A percentile compares a stretch with the other conserved stretches of the same genome.
Conservation (phyloP, 805 yeast genomes). For the Saccharomycopsis schoenii region DNA sequence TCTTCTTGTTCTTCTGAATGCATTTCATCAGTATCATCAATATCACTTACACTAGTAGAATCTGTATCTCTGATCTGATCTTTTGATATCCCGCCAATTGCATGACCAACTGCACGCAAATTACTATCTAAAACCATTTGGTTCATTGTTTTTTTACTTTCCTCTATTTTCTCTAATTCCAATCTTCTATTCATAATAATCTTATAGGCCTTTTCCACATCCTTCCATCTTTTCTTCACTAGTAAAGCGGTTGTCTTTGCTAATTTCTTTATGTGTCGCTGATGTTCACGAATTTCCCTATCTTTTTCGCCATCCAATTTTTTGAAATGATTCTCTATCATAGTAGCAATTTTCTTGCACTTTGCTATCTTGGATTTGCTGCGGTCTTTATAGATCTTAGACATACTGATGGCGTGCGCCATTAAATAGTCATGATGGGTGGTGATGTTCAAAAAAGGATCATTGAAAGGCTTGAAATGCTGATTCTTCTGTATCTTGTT, state of each 20-base stretch:
- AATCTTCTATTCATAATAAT: constrained; percentile 13
- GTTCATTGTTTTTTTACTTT: constrained; percentile 18
- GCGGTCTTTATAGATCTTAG: constrained; percentile 59
- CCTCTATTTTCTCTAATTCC: constrained; percentile 17
- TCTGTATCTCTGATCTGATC: constrained; percentile 6
- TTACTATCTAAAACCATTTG: constrained; percentile 30
- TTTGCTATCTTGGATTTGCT: constrained; percentile 55
- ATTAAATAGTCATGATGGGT: constrained; percentile 67
- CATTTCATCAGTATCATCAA: constrained; percentile 19
- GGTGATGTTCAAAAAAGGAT: constrained; percentile 36
- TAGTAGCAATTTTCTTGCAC: constrained; percentile 62
- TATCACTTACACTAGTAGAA: constrained; percentile 10
- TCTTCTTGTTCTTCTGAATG: constrained; percentile 13
- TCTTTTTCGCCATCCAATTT: constrained; percentile 85
- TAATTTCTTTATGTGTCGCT: constrained; percentile 53
- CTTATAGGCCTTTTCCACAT: constrained; percentile 73
- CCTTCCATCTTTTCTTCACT: constrained; percentile 82
- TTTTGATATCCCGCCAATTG: constrained; percentile 19
- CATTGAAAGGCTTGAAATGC: constrained; percentile 35
- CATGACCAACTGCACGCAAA: constrained; percentile 26
- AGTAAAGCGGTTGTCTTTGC: constrained; percentile 79
- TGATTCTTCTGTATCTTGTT: constrained; percentile 32
- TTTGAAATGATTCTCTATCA: constrained; percentile 81
- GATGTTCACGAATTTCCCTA: constrained; percentile 63
- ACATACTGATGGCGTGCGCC: constrained; percentile 62